Conservation (phyloP, 768 basidiomycete genomes). For the Termitomyces sp. region DNA sequence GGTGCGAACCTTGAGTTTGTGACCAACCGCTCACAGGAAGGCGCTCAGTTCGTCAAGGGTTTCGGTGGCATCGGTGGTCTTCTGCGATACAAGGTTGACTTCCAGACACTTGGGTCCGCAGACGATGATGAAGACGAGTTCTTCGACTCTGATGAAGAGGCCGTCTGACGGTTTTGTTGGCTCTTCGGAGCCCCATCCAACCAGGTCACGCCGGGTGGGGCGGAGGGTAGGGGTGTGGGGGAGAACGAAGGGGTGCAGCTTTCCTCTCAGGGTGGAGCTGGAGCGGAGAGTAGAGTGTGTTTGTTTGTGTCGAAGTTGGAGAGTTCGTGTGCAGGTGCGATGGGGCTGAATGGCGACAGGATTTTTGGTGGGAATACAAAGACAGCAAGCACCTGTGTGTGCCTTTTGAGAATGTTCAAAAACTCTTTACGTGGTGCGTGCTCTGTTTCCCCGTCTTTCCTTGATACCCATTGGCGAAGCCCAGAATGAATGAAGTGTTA, state of each 20-base stretch:
- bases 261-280: not conserved
- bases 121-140: constrained; percentile 91
- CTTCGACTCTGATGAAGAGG: constrained; percentile 69
- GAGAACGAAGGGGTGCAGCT: not conserved
- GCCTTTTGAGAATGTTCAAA: constrained; percentile 4
- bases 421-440: constrained; percentile 1
- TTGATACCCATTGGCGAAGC: not conserved
- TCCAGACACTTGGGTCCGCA: constrained; percentile 67
- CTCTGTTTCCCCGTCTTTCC: not conserved
- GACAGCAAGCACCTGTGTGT: constrained; percentile 1
- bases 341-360: not conserved
- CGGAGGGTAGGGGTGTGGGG: constrained; percentile 32
- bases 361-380: constrained; percentile 7
- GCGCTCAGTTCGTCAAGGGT: constrained; percentile 96
- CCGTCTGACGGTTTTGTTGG: constrained; percentile 83
- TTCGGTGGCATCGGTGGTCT: constrained; percentile 98
- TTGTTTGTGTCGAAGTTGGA: not conserved
- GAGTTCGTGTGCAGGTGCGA: not conserved
- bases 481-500: not conserved
- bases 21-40: constrained; percentile 95
- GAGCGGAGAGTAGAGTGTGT: not conserved
- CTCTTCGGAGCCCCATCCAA: constrained; percentile 77
- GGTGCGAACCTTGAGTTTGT: constrained; percentile 95
- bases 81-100: constrained; percentile 96
- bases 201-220: constrained; percentile 69